These are phyloP conservation scores for Penicillium taxi DNA, from an alignment of 495 filamentous ascomycete genomes.

Conservation along the genomic window DNA sequence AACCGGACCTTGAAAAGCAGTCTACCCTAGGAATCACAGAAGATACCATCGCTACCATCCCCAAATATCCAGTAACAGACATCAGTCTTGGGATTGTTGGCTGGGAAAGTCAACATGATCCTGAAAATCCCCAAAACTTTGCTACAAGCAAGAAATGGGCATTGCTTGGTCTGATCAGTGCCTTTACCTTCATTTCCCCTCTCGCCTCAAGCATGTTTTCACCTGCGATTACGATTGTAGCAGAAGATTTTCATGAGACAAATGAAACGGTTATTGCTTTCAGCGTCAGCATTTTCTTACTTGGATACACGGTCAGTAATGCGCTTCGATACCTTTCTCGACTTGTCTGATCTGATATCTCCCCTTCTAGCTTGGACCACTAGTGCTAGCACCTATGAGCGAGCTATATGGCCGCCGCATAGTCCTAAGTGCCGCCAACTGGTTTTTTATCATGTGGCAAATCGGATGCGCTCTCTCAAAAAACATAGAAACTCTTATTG, in stretches of 20 bases:
- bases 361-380: constrained; percentile 25
- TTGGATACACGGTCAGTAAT: constrained; percentile 49
- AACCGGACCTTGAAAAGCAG: no score
- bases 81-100: constrained; percentile 8
- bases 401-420: constrained; percentile 52
- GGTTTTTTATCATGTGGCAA: constrained; percentile 49
- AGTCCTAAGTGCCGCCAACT: constrained; percentile 43
- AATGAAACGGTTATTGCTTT: constrained; percentile 43
- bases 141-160: constrained; percentile 32
- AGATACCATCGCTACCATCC: no score
- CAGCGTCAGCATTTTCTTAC: constrained; percentile 47
- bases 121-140: constrained; percentile 64
- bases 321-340: not conserved
- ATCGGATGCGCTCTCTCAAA: constrained; percentile 62
- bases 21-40: no score
- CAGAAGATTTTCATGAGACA: constrained; percentile 52
- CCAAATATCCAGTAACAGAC: constrained; percentile 9
- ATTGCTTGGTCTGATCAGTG: constrained; percentile 25
- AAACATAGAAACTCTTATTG: constrained; percentile 48
- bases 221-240: constrained; percentile 50
- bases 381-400: constrained; percentile 37
- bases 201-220: constrained; percentile 66
- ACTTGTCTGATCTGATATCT: constrained; percentile 3
- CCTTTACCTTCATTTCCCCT: constrained; percentile 41
- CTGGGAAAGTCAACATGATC: constrained; percentile 44